Percentiles rank a stretch among this genome's conserved stretches.
phyloP scores from a whole-genome alignment of 2,329 filamentous ascomycete genomes.

The Epichloe sylvatica region DNA sequence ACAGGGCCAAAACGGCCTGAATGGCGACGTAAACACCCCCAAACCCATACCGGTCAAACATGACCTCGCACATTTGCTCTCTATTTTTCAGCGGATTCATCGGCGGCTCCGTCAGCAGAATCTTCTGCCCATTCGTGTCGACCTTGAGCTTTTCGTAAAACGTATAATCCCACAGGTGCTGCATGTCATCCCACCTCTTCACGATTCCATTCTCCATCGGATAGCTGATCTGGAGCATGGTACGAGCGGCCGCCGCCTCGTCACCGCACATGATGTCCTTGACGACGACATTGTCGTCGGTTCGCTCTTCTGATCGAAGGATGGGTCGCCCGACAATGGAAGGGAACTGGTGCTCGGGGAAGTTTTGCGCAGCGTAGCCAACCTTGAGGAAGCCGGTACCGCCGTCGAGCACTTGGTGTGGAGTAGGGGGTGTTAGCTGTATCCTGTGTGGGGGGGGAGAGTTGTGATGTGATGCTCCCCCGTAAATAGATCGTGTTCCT shows the following conservation, averaged over 20 bases:
- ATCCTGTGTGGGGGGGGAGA: neutral
- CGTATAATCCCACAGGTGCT: conserved; percentile 98
- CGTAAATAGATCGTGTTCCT: neutral
- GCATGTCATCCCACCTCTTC: conserved; percentile 99
- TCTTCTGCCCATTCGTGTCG: conserved; percentile 84
- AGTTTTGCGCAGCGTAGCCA: conserved; percentile 98
- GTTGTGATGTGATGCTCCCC: neutral
- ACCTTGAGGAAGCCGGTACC: conserved; percentile 99
- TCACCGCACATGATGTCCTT: conserved; percentile 99
- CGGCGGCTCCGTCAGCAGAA: conserved; percentile 89
- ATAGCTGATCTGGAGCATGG: conserved; percentile 97
- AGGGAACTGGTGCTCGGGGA: conserved; percentile 96
- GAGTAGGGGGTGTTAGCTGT: conserved; percentile 2
- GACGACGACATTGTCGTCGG: conserved; percentile 48
- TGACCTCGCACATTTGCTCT: conserved; percentile 96
- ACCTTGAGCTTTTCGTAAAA: conserved; percentile 96
- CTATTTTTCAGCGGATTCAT: conserved; percentile 97
- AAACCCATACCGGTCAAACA: conserved; percentile 96
- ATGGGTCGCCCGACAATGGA: conserved; percentile 97
- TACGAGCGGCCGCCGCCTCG: conserved; percentile 87
- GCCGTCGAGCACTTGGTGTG: conserved; percentile 84
- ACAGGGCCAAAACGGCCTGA: conserved; percentile 88
- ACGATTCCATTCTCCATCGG: conserved; percentile 99
- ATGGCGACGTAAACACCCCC: conserved; percentile 97
- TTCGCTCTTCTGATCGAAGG: conserved; percentile 82